phyloP scores from a whole-genome alignment of 148 eudicot genomes.

The Silene latifolia region DNA sequence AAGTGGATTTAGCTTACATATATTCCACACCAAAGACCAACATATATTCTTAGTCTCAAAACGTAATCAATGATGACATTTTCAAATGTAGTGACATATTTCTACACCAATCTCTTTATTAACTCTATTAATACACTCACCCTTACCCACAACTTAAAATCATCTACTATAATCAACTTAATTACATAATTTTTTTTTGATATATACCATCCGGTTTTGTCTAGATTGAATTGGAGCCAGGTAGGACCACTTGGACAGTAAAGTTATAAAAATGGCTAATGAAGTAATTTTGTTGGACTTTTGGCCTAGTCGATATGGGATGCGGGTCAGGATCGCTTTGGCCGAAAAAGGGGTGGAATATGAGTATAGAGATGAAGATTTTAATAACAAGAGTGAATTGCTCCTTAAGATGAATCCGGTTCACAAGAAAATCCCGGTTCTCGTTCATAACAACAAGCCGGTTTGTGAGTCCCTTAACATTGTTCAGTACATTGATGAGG shows the following conservation, averaged over 20 bases:
- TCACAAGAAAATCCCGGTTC: conserved; percentile 40
- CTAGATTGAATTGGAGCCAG: too few species aligned
- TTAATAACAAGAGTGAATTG: conserved; percentile 31
- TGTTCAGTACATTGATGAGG: conserved; percentile 39
- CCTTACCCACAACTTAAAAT: too few species aligned
- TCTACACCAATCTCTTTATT: too few species aligned
- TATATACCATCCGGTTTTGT: too few species aligned
- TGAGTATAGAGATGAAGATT: conserved; percentile 32
- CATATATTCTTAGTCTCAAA: neutral
- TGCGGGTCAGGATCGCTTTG: conserved; percentile 30
- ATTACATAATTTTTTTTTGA: too few species aligned
- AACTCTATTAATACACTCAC: neutral
- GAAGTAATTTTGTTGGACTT: conserved; percentile 31
- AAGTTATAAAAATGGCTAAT: conserved; percentile 13
- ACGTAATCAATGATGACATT: neutral
- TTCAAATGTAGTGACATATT: neutral
- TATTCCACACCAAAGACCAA: too few species aligned
- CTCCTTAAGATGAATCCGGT: conserved; percentile 41
- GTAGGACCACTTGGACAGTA: too few species aligned
- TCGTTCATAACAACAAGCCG: conserved; percentile 36
- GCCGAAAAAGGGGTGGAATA: conserved; percentile 33
- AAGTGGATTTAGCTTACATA: too few species aligned
- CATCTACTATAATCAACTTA: too few species aligned
- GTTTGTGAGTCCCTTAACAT: conserved; percentile 35
- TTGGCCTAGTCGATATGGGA: conserved; percentile 35